Conservation (phyloP, 768 basidiomycete species). For the Pleurotus cornucopiae region DNA sequence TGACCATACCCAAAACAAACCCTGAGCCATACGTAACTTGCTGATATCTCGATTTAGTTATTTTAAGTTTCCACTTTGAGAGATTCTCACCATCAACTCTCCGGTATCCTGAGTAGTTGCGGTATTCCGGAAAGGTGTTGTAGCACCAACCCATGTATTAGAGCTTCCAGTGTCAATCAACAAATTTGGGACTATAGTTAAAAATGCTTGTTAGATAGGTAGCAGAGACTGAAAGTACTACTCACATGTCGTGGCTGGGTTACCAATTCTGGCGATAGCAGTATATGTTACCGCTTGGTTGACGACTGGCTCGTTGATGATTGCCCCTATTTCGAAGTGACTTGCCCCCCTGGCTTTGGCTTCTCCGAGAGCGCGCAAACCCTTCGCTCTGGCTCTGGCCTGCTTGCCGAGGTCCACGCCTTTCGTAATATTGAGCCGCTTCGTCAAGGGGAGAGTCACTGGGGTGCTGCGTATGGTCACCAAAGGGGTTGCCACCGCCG, state of each 20-base stretch:
- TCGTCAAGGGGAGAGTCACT: neutral
- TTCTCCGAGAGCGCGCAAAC: neutral
- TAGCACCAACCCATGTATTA: conserved; percentile 48
- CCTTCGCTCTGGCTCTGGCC: neutral
- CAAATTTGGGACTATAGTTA: conserved; percentile 11
- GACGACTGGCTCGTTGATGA: conserved; percentile 4
- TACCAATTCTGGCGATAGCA: conserved; percentile 10
- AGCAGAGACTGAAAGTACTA: neutral
- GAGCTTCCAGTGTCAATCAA: conserved; percentile 32
- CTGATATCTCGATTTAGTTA: conserved; percentile 16
- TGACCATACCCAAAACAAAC: conserved; percentile 29
- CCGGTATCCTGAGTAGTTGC: conserved; percentile 25
- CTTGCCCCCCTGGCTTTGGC: neutral
- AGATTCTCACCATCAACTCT: conserved; percentile 10
- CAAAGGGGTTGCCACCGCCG: neutral
- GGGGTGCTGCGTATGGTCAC: conserved; percentile 2
- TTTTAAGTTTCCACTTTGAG: neutral
- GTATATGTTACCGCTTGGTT: conserved; percentile 10
- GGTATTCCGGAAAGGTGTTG: conserved; percentile 28
- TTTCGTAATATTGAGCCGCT: neutral
- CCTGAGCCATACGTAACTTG: conserved; percentile 43
- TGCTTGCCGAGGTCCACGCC: neutral
- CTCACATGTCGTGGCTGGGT: conserved; percentile 9
- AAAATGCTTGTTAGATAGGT: neutral
- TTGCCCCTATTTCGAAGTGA: neutral